phyloP scores from a whole-genome alignment of 768 basidiomycete species.

The Strobilomyces dryophilus region DNA sequence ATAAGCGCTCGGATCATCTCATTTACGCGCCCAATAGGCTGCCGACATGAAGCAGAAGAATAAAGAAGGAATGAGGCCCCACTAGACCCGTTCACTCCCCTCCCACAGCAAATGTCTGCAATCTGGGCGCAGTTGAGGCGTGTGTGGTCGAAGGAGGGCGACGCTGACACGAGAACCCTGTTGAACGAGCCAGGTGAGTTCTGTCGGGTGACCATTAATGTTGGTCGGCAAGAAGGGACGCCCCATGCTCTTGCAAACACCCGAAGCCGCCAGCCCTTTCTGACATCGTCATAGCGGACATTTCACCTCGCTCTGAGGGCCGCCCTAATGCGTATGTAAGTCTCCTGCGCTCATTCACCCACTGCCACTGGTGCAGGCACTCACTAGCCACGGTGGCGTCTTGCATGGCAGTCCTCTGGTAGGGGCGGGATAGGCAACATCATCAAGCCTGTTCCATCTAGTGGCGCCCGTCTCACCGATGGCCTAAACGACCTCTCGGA shows the following conservation, averaged over 20 bases:
- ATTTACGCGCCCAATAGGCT: not conserved
- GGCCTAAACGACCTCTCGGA: slow-evolving; percentile 47
- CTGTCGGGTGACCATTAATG: not conserved
- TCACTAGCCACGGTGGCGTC: too few relatives aligned
- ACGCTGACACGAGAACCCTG: slow-evolving; percentile 5
- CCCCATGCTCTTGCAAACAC: not conserved
- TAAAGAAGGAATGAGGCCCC: not conserved
- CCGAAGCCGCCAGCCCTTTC: not conserved
- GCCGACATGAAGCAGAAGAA: not conserved
- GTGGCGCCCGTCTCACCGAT: slow-evolving; percentile 35
- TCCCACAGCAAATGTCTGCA: slow-evolving; percentile 14
- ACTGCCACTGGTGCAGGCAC: not conserved
- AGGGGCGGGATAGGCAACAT: slow-evolving; percentile 72
- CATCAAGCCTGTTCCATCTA: slow-evolving; percentile 43
- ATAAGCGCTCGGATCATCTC: too few relatives aligned
- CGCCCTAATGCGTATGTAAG: slow-evolving; percentile 52
- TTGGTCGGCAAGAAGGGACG: not conserved
- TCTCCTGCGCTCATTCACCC: slow-evolving; percentile 4
- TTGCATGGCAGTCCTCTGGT: slow-evolving; percentile 50
- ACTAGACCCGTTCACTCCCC: not conserved
- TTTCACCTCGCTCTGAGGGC: slow-evolving; percentile 14
- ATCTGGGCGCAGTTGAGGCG: slow-evolving; percentile 13
- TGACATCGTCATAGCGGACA: slow-evolving; percentile 15
- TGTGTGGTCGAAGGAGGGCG: slow-evolving; percentile 1
- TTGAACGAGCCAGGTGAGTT: slow-evolving; percentile 13